phyloP scores from a whole-genome alignment of 345 rosid genomes.

The Brassica juncea region DNA sequence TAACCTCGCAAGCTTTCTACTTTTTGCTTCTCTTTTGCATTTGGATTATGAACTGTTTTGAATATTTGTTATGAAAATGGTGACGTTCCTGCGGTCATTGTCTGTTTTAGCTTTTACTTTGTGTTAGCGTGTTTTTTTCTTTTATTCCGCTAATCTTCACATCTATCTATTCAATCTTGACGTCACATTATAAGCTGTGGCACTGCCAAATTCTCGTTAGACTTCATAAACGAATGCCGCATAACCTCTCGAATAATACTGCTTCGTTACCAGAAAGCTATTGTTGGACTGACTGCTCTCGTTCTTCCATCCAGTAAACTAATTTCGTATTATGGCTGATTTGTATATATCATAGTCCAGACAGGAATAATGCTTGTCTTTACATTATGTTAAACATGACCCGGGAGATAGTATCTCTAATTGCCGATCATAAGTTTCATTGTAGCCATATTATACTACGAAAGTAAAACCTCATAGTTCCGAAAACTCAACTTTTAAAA shows the following conservation, averaged over 20 bases:
- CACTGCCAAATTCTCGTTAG: background rate
- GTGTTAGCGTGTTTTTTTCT: background rate
- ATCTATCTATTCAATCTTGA: background rate
- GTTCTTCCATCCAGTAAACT: conserved; percentile 30
- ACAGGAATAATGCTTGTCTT: conserved; percentile 69
- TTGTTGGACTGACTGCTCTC: no score
- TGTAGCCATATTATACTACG: conserved; percentile 30
- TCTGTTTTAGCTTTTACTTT: background rate
- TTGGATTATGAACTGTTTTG: background rate
- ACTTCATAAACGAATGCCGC: background rate
- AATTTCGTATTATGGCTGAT: no score
- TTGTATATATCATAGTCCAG: no score
- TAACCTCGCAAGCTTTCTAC: background rate
- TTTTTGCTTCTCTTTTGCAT: background rate
- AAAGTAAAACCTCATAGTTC: background rate
- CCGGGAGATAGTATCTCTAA: conserved; percentile 61
- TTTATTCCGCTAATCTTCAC: background rate
- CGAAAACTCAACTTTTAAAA: background rate
- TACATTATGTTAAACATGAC: conserved; percentile 57
- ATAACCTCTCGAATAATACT: background rate
- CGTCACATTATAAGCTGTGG: background rate
- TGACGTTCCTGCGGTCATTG: conserved; percentile 8
- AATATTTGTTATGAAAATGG: background rate
- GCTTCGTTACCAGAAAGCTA: conserved; percentile 21
- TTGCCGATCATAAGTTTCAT: background rate